Evolutionary conservation across 1,284 basidiomycete genomes (phyloP), one percentile per base, ranked within the genome.

Genomic region (Cystobasidiaceae sp.): DNA sequence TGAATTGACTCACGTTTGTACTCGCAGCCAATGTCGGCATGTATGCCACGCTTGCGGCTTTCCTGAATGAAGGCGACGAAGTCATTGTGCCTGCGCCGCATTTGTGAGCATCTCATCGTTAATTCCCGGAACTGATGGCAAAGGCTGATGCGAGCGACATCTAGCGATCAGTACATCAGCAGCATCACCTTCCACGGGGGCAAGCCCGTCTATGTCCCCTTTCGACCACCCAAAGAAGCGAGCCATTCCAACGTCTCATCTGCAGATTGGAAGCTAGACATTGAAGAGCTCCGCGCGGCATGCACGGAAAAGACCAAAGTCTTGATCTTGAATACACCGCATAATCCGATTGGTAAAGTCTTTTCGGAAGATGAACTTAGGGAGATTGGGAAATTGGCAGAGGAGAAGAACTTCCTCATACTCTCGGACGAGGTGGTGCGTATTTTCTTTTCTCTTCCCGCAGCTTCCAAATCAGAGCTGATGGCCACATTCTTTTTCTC

Each of bases 391-490:
- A 82, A 82, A 51, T 78, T 98, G 19, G 92, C 92, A 1, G 86
- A 93, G 74, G 90, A 97, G 79, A 87, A 89, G 78, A 93, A 99
- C 76, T 81, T 97, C 17, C 79, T 99, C 39, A 87, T 97, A 28
- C 87, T 97, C 81, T 81, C 93, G 0, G 96, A 99, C 78, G 96
- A 99, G 84, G 93, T 97, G 77, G 89, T 91, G 74, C 68, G 87
- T 80, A 34, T 19, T 30, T 34, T 56, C 30, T 58, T 54, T 23
- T n/a, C n/a, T n/a, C n/a, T n/a, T n/a, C n/a, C n/a, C n/a, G n/a
- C n/a, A n/a, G n/a, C 17, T 48, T 21, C 45, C 19, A 6, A 15
- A 13, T 2, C 15, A 11, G 37, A 13, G 45, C 15, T 19, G 33
- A 44, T 4, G 39, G 3, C 25, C n/a, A 34, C 11, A 15, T 19